A percentile compares a stretch with the other conserved stretches of the same genome.
These are phyloP conservation scores for Termitomyces sp. DNA, from an alignment of 768 basidiomycete species.

Conservation along the genomic window DNA sequence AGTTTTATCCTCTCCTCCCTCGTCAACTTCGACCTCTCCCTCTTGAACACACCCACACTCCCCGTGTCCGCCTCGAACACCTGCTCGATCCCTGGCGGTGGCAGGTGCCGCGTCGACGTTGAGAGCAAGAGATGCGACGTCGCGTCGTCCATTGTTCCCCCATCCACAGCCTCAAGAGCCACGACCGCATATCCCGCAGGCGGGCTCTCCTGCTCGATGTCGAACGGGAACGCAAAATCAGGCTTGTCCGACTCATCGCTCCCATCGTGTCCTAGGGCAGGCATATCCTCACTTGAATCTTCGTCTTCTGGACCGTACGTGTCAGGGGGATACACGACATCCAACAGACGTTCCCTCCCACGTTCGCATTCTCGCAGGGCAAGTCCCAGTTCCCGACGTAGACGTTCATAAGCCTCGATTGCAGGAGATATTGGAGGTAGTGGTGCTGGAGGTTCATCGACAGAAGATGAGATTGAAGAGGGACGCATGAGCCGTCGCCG, in stretches of 20 bases:
- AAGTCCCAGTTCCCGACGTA: conserved; percentile 73
- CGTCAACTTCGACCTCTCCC: conserved; percentile 65
- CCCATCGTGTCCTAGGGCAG: conserved; percentile 51
- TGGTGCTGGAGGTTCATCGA: conserved; percentile 24
- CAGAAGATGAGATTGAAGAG: conserved; percentile 16
- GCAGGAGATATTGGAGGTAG: conserved; percentile 42
- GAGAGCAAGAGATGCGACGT: conserved; percentile 53
- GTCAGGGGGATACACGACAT: conserved; percentile 49
- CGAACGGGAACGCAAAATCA: conserved; percentile 38
- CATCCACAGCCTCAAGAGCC: conserved; percentile 28
- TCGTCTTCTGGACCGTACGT: conserved; percentile 37
- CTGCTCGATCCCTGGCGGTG: conserved; percentile 71
- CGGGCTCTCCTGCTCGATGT: conserved; percentile 24
- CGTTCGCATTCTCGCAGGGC: conserved; percentile 83
- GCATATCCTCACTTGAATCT: conserved; percentile 47
- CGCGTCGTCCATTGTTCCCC: conserved; percentile 47
- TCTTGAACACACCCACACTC: conserved; percentile 36
- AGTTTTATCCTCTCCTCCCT: conserved; percentile 74
- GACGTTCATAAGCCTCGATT: conserved; percentile 69
- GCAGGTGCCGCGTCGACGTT: conserved; percentile 53
- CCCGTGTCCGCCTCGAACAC: conserved; percentile 76
- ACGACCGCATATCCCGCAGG: conserved; percentile 21
- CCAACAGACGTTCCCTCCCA: conserved; percentile 62
- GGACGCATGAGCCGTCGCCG: conserved; percentile 20
- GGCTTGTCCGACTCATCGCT: conserved; percentile 55